Evolutionary conservation across 257 asterid genomes (phyloP).

Genomic region (Fraxinus pennsylvanica): DNA sequence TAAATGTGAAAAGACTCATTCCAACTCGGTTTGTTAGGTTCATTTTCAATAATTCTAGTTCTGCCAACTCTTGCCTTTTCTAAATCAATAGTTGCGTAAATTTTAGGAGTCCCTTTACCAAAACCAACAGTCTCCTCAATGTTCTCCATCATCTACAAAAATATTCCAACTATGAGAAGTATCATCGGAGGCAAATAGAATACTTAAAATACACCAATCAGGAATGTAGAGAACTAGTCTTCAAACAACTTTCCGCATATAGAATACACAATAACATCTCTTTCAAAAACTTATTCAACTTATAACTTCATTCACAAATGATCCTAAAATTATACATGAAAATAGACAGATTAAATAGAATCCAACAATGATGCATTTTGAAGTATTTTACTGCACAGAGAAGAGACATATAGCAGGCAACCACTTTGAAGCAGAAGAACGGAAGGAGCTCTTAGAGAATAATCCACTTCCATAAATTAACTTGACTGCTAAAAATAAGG

Average conservation of each 20-base stretch:
- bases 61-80: constrained; percentile 92
- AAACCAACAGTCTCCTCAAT: constrained; percentile 76
- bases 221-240: not conserved
- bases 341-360: not conserved
- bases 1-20: constrained; percentile 81
- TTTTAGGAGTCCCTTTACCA: constrained; percentile 75
- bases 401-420: not conserved
- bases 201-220: constrained; percentile 15
- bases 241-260: not conserved
- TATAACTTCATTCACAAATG: not conserved
- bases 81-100: constrained; percentile 77
- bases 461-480: not conserved
- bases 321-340: not conserved
- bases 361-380: not conserved
- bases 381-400: not conserved
- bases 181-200: not conserved
- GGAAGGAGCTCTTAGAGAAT: not conserved
- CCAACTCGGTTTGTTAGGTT: constrained; percentile 79
- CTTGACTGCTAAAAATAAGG: not conserved
- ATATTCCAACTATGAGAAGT: constrained; percentile 22
- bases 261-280: not conserved
- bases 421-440: not conserved
- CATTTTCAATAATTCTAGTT: constrained; percentile 65
- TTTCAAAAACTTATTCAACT: constrained; percentile 1
- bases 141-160: constrained; percentile 57